Evolutionary conservation across 202 grass and related monocot species (phyloP), one percentile per base, ranked within the genome.

Genomic region (Elaeis oleifera): DNA sequence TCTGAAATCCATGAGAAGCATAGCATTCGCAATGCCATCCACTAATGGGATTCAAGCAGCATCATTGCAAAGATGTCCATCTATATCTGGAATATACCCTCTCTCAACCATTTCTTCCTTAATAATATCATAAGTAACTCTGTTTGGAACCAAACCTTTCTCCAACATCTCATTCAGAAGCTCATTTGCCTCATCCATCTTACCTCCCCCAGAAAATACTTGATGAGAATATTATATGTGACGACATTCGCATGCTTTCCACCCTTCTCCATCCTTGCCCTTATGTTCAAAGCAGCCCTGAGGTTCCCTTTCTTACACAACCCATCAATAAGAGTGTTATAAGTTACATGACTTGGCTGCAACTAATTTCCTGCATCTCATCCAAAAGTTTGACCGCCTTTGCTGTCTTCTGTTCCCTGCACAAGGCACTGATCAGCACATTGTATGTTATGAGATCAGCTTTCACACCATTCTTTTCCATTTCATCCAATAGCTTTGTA

Each of bases 81-180:
- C 87, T 69, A 96, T 74, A 66, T 85, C 84, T 66, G 81, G 84
- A 36, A 80, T 70, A 77, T 85, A 96, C 28, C 84, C 87, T 81
- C 78, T 96, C 68, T 96, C 81, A 16, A 89, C 63, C 91, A 96
- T 96, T n/a, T 70, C 87, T 28, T 68, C 74, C 65, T 90, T 90
- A 16, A 96, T 96, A 58, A 78, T 85, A 32, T 80, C 81, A 81
- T 90, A 90, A 29, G 91, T 89, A n/a, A 81, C 13, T 73, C 68
- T 73, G 55, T 90, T 88, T 67, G 84, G 91, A 85, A 88, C 74
- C 60, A 83, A 68, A 23, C 84, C 79, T 78, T 81, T 96, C 76
- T 89, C 84, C 69, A 90, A 55, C 79, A 96, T 96, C 74, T 90
- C 87, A 72, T 96, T 96, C 64, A 96, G 63, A 61, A 90, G 63